These are phyloP conservation scores for Saccharomycopsis sp. DNA, from an alignment of 805 yeast genomes.

Conservation along the genomic window DNA sequence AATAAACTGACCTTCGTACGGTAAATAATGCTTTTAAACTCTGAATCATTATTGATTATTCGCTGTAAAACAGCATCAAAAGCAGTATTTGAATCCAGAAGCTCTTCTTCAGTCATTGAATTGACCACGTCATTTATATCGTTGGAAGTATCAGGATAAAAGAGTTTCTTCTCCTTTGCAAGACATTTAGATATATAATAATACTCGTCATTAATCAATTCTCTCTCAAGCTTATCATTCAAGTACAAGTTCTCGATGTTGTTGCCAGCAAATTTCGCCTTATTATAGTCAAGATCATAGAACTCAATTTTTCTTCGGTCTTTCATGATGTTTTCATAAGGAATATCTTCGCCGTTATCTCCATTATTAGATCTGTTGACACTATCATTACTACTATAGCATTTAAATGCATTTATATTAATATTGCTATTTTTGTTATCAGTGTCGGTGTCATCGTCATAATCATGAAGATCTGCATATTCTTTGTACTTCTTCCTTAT, in stretches of 20 bases:
- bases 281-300: not conserved
- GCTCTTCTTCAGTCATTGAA: constrained; percentile 14
- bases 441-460: constrained; percentile 2
- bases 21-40: constrained; percentile 12
- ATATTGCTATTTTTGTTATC: not conserved
- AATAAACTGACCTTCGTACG: constrained; percentile 6
- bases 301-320: not conserved
- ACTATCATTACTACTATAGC: not conserved
- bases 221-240: constrained; percentile 5
- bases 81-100: constrained; percentile 5
- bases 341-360: not conserved
- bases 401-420: not conserved
- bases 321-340: not conserved
- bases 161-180: constrained; percentile 6
- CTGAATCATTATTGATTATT: constrained; percentile 19
- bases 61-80: constrained; percentile 11
- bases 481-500: constrained; percentile 3
- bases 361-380: not conserved
- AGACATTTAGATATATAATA: constrained; percentile 13
- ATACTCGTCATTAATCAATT: constrained; percentile 15
- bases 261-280: not conserved
- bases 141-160: constrained; percentile 15
- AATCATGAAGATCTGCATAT: not conserved
- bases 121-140: constrained; percentile 16
- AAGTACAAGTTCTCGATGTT: constrained; percentile 5